Conservation (phyloP, 2,329 filamentous ascomycete genomes). For the Pseudogymnoascus sp. region DNA sequence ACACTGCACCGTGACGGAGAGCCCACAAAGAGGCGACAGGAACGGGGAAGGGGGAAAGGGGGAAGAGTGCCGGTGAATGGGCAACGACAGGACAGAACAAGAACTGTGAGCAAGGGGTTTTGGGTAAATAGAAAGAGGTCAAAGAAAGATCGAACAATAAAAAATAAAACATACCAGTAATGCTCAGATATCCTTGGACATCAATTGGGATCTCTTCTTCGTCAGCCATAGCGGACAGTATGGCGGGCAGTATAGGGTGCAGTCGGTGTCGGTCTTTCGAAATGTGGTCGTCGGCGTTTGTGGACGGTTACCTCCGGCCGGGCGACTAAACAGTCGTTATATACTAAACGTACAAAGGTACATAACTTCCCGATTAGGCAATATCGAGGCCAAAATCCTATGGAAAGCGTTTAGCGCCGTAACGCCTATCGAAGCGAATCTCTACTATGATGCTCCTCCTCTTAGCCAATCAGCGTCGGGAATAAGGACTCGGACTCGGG, state of each 20-base stretch:
- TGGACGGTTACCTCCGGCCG: neutral
- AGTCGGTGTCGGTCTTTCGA: neutral
- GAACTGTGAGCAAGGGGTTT: neutral
- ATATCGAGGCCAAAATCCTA: neutral
- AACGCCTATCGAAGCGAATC: neutral
- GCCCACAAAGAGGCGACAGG: neutral
- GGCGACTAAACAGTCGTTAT: neutral
- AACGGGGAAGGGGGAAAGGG: neutral
- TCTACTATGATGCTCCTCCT: neutral
- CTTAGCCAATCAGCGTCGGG: neutral
- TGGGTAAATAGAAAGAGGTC: neutral
- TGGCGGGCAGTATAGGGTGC: no score
- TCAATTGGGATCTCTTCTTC: neutral
- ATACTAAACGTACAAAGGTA: neutral
- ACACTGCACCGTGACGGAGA: neutral
- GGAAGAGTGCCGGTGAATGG: neutral
- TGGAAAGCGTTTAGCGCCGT: neutral
- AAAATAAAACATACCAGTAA: neutral
- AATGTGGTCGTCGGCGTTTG: neutral
- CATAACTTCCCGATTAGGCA: neutral
- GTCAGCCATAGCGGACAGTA: neutral
- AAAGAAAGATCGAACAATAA: neutral
- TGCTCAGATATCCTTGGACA: neutral
- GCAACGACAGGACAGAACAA: neutral
- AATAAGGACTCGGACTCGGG: neutral